phyloP scores from a whole-genome alignment of 371 early-diverging fungal species.

The Apophysomyces elegans region DNA sequence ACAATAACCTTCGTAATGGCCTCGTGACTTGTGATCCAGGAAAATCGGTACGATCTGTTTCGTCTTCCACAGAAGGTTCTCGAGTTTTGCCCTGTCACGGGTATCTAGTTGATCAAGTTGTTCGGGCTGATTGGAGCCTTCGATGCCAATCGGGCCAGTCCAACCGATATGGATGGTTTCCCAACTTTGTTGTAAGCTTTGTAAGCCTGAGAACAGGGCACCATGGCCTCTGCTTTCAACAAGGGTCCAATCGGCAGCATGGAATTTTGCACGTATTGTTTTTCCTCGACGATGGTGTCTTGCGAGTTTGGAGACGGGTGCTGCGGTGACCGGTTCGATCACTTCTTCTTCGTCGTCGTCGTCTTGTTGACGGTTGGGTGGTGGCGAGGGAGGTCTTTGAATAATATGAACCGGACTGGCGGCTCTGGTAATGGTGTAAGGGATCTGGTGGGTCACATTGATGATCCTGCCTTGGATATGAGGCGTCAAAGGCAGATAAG shows the following conservation, averaged over 20 bases:
- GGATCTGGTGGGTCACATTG: constrained; percentile 68
- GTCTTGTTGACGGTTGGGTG: background rate
- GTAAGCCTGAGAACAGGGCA: constrained; percentile 71
- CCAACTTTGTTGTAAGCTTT: constrained; percentile 43
- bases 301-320: constrained; percentile 42
- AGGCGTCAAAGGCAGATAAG: constrained; percentile 45
- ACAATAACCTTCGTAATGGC: constrained; percentile 87
- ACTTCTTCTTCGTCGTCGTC: constrained; percentile 11
- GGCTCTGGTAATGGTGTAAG: constrained; percentile 53
- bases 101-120: constrained; percentile 15
- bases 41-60: constrained; percentile 72
- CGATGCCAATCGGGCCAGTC: constrained; percentile 47
- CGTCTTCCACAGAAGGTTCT: constrained; percentile 43
- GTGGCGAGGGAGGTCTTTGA: constrained; percentile 16
- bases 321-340: constrained; percentile 21
- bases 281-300: constrained; percentile 45
- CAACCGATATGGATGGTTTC: constrained; percentile 69
- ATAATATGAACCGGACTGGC: constrained; percentile 2
- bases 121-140: constrained; percentile 16
- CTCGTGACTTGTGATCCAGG: constrained; percentile 67
- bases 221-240: constrained; percentile 63
- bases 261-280: constrained; percentile 42
- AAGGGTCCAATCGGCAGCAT: constrained; percentile 29
- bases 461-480: constrained; percentile 55
- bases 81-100: constrained; percentile 33